Conservation (phyloP, 2,329 filamentous ascomycete genomes). For the Colletotrichum caudatum region DNA sequence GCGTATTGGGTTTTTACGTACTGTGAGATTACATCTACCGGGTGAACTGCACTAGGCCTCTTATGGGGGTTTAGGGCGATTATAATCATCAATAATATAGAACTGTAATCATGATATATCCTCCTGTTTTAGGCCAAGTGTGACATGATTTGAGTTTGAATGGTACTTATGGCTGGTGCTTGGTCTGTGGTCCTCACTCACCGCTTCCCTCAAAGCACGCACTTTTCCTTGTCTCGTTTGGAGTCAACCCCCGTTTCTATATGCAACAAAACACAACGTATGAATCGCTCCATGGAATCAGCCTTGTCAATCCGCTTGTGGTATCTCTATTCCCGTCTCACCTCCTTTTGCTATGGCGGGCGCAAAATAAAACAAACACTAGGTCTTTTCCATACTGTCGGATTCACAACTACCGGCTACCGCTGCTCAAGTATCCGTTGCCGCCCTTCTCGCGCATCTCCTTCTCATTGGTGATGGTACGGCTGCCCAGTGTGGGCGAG, state of each 20-base stretch:
- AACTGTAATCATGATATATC: no score
- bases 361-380: not conserved
- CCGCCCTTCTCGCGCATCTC: constrained; percentile 40
- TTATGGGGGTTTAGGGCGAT: no score
- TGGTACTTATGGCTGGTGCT: no score
- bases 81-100: no score
- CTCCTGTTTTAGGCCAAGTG: no score
- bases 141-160: no score
- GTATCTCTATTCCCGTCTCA: not conserved
- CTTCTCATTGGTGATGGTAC: constrained; percentile 41
- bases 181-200: no score
- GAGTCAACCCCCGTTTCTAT: constrained; percentile 22
- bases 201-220: not conserved
- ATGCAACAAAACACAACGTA: constrained; percentile 11
- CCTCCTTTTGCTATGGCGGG: not conserved
- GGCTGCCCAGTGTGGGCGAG: constrained; percentile 38
- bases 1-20: no score
- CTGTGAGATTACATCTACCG: no score
- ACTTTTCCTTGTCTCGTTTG: constrained; percentile 25
- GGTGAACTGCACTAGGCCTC: no score
- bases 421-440: constrained; percentile 33
- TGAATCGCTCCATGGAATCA: constrained; percentile 13
- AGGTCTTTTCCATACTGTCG: not conserved
- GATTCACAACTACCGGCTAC: not conserved
- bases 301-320: not conserved